phyloP scores from a whole-genome alignment of 441 rosid genomes.

The Syzygium syzygioides region DNA sequence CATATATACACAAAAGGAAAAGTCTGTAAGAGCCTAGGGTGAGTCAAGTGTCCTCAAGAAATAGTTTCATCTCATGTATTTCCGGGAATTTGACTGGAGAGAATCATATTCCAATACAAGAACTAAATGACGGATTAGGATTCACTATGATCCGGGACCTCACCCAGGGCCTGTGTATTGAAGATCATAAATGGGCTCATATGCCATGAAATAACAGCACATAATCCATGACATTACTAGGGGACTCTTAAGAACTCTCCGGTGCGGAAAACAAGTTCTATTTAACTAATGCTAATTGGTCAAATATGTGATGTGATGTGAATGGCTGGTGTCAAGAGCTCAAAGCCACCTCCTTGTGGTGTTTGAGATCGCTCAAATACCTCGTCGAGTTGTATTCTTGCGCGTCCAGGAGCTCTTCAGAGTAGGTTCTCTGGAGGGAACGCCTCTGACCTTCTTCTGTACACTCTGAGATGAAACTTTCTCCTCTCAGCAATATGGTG shows the following conservation, averaged over 20 bases:
- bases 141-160: not conserved
- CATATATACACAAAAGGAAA: not conserved
- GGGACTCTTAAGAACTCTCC: not conserved
- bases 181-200: conserved; percentile 9
- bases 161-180: not conserved
- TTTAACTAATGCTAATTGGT: not conserved
- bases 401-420: conserved; percentile 51
- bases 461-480: conserved; percentile 24
- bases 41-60: not conserved
- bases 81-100: not conserved
- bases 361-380: conserved; percentile 46
- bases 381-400: conserved; percentile 81
- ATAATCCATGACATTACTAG: not conserved
- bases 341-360: conserved; percentile 55
- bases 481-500: conserved; percentile 54
- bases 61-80: not conserved
- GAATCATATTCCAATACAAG: not conserved
- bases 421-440: conserved; percentile 50
- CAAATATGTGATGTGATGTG: not conserved
- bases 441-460: conserved; percentile 21
- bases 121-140: not conserved
- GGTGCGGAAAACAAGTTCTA: not conserved
- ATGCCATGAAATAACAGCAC: conserved; percentile 24
- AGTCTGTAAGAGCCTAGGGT: not conserved
- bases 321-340: conserved; percentile 24